Conservation (phyloP, 1,284 basidiomycete species). For the Cutaneotrichosporon mucoides region DNA sequence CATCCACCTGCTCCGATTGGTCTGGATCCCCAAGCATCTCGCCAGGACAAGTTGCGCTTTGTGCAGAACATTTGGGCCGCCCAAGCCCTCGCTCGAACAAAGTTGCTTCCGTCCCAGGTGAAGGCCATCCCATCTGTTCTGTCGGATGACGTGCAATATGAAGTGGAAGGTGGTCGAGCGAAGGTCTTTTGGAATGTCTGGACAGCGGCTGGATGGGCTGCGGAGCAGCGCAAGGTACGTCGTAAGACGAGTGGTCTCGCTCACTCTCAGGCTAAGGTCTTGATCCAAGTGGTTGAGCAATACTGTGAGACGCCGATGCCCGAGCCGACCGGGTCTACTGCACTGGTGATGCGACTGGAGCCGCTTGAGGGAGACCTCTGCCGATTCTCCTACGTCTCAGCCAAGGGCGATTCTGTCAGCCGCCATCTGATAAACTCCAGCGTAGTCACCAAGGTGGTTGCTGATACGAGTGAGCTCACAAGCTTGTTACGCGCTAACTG, state of each 20-base stretch:
- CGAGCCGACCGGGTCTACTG: conserved; percentile 25
- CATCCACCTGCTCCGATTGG: conserved; percentile 63
- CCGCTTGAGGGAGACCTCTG: conserved; percentile 76
- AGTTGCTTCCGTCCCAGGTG: conserved; percentile 46
- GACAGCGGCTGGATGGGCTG: conserved; percentile 11
- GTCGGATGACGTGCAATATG: conserved; percentile 59
- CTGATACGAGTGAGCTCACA: conserved; percentile 63
- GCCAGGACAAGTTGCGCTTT: conserved; percentile 70
- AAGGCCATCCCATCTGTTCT: conserved; percentile 53
- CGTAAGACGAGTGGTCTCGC: background rate
- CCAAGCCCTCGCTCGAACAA: conserved; percentile 71
- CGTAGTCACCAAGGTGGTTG: conserved; percentile 65
- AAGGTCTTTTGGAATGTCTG: conserved; percentile 19
- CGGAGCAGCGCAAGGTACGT: conserved; percentile 54
- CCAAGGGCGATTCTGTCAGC: background rate
- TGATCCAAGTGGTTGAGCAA: conserved; percentile 72
- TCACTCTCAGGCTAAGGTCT: conserved; percentile 56
- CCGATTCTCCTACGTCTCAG: background rate
- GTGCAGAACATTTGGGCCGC: conserved; percentile 78
- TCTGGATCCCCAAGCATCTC: conserved; percentile 61
- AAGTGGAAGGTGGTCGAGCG: conserved; percentile 4
- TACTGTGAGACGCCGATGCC: conserved; percentile 44
- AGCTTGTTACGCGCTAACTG: too few species aligned
- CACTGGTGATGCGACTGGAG: conserved; percentile 61
- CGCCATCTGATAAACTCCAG: conserved; percentile 23